A percentile compares a stretch with the other conserved stretches of the same genome.
phyloP scores from a whole-genome alignment of 495 filamentous ascomycete species.

The Chaetomidium leptoderma region DNA sequence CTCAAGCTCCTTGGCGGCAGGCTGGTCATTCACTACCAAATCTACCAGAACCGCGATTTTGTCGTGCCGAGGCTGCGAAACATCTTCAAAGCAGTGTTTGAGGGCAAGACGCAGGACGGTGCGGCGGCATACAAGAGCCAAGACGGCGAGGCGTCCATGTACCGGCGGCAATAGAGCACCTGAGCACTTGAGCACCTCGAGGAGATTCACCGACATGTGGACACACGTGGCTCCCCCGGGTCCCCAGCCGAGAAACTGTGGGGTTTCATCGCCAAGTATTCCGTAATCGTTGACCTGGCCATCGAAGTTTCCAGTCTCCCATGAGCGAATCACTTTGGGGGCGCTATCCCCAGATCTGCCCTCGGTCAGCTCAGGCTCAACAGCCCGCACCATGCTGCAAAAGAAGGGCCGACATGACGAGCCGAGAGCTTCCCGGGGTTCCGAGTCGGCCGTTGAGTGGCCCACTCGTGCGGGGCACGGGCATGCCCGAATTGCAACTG shows the following conservation, averaged over 20 bases:
- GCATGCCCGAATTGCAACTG: background rate
- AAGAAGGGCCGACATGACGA: constrained; percentile 14
- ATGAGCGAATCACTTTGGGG: background rate
- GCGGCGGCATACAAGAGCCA: background rate
- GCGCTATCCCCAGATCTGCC: background rate
- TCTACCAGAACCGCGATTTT: constrained; percentile 44
- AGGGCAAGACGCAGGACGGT: constrained; percentile 16
- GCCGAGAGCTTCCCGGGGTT: background rate
- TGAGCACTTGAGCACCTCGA: background rate
- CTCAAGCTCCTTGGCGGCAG: constrained; percentile 50
- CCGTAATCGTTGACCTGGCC: background rate
- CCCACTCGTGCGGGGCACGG: background rate
- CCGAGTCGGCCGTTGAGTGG: background rate
- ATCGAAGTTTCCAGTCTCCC: background rate
- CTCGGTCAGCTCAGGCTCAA: background rate
- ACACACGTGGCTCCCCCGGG: too few species aligned
- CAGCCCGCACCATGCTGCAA: background rate
- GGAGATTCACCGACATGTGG: background rate
- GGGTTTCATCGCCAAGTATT: background rate
- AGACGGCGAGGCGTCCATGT: constrained; percentile 25
- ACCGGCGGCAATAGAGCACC: background rate
- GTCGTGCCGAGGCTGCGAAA: constrained; percentile 46
- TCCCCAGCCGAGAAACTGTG: too few species aligned
- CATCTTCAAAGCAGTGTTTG: constrained; percentile 44
- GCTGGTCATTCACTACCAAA: constrained; percentile 64